These are phyloP conservation scores for Candida sanyiensis DNA, from an alignment of 805 yeast genomes.

Conservation along the genomic window DNA sequence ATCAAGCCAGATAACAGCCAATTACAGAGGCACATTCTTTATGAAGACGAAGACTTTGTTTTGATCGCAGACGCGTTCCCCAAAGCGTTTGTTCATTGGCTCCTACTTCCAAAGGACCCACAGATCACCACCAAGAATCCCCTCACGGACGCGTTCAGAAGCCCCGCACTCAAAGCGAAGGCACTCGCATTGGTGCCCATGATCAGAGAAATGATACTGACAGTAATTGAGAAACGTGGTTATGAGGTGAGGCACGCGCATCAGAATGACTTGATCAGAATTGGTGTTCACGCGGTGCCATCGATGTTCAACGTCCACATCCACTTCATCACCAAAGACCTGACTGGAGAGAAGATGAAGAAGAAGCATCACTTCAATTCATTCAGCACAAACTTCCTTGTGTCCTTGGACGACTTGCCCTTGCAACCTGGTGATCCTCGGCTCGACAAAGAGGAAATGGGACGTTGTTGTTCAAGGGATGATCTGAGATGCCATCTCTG, in stretches of 20 bases:
- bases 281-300: slow-evolving; percentile 69
- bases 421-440: slow-evolving; percentile 36
- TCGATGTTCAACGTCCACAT: slow-evolving; percentile 65
- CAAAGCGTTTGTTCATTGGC: slow-evolving; percentile 53
- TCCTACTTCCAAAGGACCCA: slow-evolving; percentile 51
- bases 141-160: slow-evolving; percentile 19
- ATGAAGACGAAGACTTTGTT: slow-evolving; percentile 45
- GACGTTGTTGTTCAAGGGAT: slow-evolving; percentile 24
- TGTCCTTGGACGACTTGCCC: slow-evolving; percentile 46
- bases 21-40: slow-evolving; percentile 35
- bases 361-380: slow-evolving; percentile 64
- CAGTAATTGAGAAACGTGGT: slow-evolving; percentile 13
- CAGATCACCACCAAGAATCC: slow-evolving; percentile 45
- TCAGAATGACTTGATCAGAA: slow-evolving; percentile 30
- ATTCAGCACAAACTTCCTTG: slow-evolving; percentile 61
- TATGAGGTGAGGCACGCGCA: slow-evolving; percentile 19
- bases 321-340: slow-evolving; percentile 66
- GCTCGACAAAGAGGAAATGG: slow-evolving; percentile 38
- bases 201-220: slow-evolving; percentile 13
- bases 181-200: slow-evolving; percentile 11
- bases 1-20: slow-evolving; percentile 38
- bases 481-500: slow-evolving; percentile 41
- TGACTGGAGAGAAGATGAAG: slow-evolving; percentile 48
- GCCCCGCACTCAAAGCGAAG: slow-evolving; percentile 28
- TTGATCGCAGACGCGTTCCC: slow-evolving; percentile 59